Conservation (phyloP, 129 eudicot genomes). For the Erigeron canadensis region DNA sequence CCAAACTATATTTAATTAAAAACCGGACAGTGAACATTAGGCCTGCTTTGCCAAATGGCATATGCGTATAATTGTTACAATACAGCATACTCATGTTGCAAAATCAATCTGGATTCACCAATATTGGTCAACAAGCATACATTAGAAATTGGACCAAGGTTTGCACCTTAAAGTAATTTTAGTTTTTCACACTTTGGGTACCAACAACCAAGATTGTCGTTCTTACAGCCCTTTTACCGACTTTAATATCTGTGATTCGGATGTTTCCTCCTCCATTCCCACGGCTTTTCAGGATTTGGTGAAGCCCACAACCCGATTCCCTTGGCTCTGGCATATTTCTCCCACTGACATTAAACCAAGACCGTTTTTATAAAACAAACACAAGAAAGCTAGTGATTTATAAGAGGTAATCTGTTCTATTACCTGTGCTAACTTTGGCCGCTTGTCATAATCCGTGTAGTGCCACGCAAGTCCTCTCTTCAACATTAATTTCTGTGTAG, state of each 20-base stretch:
- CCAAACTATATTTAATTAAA: too few species aligned
- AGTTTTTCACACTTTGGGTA: background rate
- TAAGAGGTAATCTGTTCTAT: background rate
- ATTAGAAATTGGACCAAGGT: too few species aligned
- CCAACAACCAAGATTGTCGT: background rate
- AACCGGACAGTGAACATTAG: too few species aligned
- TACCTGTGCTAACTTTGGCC: constrained; percentile 65
- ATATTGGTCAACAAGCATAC: too few species aligned
- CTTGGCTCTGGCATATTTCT: constrained; percentile 74
- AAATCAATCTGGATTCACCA: too few species aligned
- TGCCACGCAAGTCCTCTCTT: constrained; percentile 98
- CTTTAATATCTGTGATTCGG: constrained; percentile 47
- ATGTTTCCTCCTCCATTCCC: constrained; percentile 80
- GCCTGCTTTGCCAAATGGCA: too few species aligned
- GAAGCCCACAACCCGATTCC: constrained; percentile 83
- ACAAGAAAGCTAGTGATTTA: background rate
- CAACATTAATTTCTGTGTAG: constrained; percentile 64
- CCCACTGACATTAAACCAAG: constrained; percentile 58
- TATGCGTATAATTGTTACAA: too few species aligned
- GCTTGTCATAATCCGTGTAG: constrained; percentile 71
- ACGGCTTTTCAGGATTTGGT: constrained; percentile 86
- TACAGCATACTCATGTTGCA: too few species aligned
- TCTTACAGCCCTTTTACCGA: background rate
- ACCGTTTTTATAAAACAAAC: constrained; percentile 5
- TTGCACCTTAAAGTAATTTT: background rate